These are phyloP conservation scores for Globisporangium emineosum DNA, from an alignment of 352 stramenopile genomes.

Conservation along the genomic window DNA sequence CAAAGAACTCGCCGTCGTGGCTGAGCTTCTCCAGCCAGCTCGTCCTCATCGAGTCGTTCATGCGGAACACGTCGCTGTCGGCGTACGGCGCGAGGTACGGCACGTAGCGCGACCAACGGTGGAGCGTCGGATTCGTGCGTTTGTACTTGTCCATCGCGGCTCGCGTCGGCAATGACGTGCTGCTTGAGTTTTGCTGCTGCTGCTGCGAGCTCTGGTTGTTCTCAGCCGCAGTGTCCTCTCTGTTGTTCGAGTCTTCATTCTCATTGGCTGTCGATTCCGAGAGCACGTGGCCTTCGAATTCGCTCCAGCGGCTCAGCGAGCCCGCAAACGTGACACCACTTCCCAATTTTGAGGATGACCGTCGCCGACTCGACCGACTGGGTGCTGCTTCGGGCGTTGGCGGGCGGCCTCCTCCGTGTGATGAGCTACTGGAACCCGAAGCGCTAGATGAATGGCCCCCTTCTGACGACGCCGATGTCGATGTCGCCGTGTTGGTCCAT, in stretches of 20 bases:
- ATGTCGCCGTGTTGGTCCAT: slow-evolving; percentile 35
- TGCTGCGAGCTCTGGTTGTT: slow-evolving; percentile 23
- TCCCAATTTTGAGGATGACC: slow-evolving; percentile 42
- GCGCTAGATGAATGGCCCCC: background rate
- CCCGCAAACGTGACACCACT: slow-evolving; percentile 52
- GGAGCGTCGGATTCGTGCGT: slow-evolving; percentile 53
- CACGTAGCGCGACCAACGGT: slow-evolving; percentile 52
- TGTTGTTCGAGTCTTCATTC: slow-evolving; percentile 13
- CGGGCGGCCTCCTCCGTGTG: background rate
- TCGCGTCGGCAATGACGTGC: background rate
- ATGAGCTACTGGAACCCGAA: background rate
- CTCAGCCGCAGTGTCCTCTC: background rate
- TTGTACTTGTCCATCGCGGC: slow-evolving; percentile 42
- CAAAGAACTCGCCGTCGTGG: slow-evolving; percentile 71
- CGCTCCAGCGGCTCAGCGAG: slow-evolving; percentile 53
- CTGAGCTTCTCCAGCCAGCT: slow-evolving; percentile 55
- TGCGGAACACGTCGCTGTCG: slow-evolving; percentile 58
- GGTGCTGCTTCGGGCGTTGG: background rate
- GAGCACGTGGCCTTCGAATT: slow-evolving; percentile 48
- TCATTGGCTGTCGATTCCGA: slow-evolving; percentile 23
- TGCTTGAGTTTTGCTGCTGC: slow-evolving; percentile 16
- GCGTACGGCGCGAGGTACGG: slow-evolving; percentile 53
- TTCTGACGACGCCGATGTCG: background rate
- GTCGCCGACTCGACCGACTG: slow-evolving; percentile 16
- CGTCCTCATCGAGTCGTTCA: slow-evolving; percentile 33